Conservation (phyloP, 805 yeast species). For the Kodamaea lidongshanica region DNA sequence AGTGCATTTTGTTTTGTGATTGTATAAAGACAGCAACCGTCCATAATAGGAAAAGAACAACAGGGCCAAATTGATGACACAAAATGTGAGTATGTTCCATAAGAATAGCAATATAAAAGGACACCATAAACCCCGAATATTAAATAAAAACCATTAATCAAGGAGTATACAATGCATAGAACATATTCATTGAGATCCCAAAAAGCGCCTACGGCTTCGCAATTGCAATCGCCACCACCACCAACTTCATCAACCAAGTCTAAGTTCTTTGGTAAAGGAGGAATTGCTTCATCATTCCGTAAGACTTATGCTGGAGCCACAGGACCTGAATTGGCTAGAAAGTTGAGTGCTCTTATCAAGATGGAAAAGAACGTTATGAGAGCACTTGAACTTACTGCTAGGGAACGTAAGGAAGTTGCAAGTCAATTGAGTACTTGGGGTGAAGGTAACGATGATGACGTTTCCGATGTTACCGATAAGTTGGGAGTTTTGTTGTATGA, state of each 20-base stretch:
- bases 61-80: too few species aligned
- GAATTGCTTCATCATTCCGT: slow-evolving; percentile 54
- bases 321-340: slow-evolving; percentile 76
- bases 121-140: too few species aligned
- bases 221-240: slow-evolving; percentile 89
- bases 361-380: slow-evolving; percentile 79
- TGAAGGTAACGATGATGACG: slow-evolving; percentile 79
- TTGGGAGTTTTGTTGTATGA: slow-evolving; percentile 78
- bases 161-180: slow-evolving; percentile 70
- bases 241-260: slow-evolving; percentile 89
- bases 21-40: too few species aligned
- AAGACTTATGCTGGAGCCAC: slow-evolving; percentile 70
- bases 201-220: slow-evolving; percentile 97
- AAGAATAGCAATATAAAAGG: too few species aligned
- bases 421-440: slow-evolving; percentile 84
- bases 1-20: too few species aligned
- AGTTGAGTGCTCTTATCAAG: slow-evolving; percentile 67
- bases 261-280: slow-evolving; percentile 85
- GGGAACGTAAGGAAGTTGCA: slow-evolving; percentile 77
- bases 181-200: slow-evolving; percentile 92
- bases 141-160: slow-evolving; percentile 2
- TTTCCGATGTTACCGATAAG: slow-evolving; percentile 80
- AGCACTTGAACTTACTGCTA: slow-evolving; percentile 68
- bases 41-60: too few species aligned
- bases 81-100: too few species aligned